Evolutionary conservation across 352 stramenopile genomes (phyloP), one percentile per base, ranked within the genome.

Genomic region (Albugo candida): DNA sequence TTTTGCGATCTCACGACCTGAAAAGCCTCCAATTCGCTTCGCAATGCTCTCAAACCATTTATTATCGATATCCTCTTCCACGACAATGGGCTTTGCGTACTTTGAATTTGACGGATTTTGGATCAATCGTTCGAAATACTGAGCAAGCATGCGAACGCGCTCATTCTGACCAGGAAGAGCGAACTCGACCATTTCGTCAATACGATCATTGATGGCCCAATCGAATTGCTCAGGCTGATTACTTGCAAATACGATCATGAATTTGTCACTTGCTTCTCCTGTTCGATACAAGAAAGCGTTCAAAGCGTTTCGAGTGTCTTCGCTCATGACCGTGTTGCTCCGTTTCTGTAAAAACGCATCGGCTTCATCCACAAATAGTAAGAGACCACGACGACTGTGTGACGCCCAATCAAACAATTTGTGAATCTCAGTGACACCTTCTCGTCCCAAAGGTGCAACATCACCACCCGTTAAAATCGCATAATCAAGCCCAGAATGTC

Each of bases 341-440:
- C 95, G 82, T 67, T 95, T 97, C 61, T 97, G 85, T 44, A 99
- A 71, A 64, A 99, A 99, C 31, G 95, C 95, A 76, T 99, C 96
- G 44, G 95, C 95, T 63, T 99, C 95, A 61, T 99, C 95, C 4
- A 99, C 89, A 59, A 99, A 99, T 5, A 99, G 65, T 48, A 99
- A 56, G 54, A 99, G 63, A 43, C 95, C 95, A 35, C 86, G 85
- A 43, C 81, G 75, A 55, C 75, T 93, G 50, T 95, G 95, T 60
- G 95, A 95, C 34, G 94, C 93, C 94, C 94, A 99, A 67, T 99
- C 94, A 62, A 99, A 98, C n/a, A 99, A 62, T 67, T 97, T 97
- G 72, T 99, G 95, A 60, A 99, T 95, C 81, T 99, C 94, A 27
- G 95, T 98, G 14, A 99, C 94, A 37, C 89, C 94, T 63, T 99